Evolutionary conservation across 768 basidiomycete species (phyloP), one percentile per base, ranked within the genome.

Genomic region (Auricularia cornea): DNA sequence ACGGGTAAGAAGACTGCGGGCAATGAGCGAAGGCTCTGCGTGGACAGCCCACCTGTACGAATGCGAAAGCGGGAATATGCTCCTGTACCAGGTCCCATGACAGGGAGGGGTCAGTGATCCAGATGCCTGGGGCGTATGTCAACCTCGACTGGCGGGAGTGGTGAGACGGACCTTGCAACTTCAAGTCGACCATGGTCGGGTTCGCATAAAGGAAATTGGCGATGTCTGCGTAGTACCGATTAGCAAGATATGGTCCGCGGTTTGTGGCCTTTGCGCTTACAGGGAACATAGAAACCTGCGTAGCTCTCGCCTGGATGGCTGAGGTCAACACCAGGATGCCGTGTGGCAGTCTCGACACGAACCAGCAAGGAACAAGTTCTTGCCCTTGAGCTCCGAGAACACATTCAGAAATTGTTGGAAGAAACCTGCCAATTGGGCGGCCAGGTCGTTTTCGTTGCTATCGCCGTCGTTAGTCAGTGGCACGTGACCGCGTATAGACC

Each of bases 341-440:
- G 28, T 26, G 40, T 16, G 59, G n/a, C 32, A 54, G 5, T n/a
- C 51, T 62, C 33, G 31, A 31, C 10, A 59, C 60, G 61, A 28
- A 32, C 89, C 89, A 18, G 82, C 77, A 3, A 90, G 68, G 70
- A 84, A 91, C 3, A 90, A 74, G 11, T 87, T 88, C 75, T 88
- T 89, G 26, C 80, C 79, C 70, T 89, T 88, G 57, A 92, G 68
- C 68, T 92, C 90, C 0, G 77, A 76, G 74, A 92, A 92, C 3
- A 92, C 83, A 29, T 85, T 79, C 3, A 92, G 77, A 74, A 91
- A 92, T 69, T 92, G 90, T 64, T 85, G 81, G 68, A 92, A 61
- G 72, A 91, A 91, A 28, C 86, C 82, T 3, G 78, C 75, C 1
- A 83, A 70, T 60, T 83, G 81, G 10, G 73, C 82, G 6, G 85